These are phyloP conservation scores for Xylaria hypoxylon DNA, from an alignment of 2,329 filamentous ascomycete genomes.

Conservation along the genomic window DNA sequence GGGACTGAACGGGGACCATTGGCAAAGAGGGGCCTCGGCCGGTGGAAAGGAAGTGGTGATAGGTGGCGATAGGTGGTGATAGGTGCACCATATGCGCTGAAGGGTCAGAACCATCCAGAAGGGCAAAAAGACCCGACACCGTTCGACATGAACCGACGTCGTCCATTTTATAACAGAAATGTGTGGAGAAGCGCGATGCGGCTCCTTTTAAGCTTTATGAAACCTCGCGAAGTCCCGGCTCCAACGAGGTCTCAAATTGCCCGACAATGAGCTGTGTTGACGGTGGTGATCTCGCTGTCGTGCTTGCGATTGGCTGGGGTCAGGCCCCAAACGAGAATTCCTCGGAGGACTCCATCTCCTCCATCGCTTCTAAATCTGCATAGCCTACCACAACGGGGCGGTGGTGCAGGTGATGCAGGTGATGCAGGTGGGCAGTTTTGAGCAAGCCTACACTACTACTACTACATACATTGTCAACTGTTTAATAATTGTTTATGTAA, in stretches of 20 bases:
- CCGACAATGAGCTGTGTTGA: slow-evolving; percentile 36
- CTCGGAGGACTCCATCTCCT: slow-evolving; percentile 42
- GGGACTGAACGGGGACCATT: not conserved
- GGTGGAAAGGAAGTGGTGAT: slow-evolving; percentile 2
- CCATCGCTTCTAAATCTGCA: not conserved
- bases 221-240: slow-evolving; percentile 48
- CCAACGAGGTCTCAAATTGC: slow-evolving; percentile 41
- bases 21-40: slow-evolving; percentile 28
- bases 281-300: slow-evolving; percentile 33
- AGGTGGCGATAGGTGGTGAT: not conserved
- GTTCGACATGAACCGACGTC: slow-evolving; percentile 36
- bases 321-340: slow-evolving; percentile 49
- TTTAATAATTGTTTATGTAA: no score
- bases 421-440: no score
- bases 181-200: slow-evolving; percentile 49
- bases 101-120: slow-evolving; percentile 9
- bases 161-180: slow-evolving; percentile 44
- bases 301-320: slow-evolving; percentile 44
- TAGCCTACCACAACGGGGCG: not conserved
- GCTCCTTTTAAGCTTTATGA: slow-evolving; percentile 49
- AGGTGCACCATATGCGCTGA: slow-evolving; percentile 14
- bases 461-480: no score
- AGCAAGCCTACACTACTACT: no score
- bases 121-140: not conserved
- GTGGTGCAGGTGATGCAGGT: no score